Evolutionary conservation across 2,329 filamentous ascomycete genomes (phyloP).

Genomic region (Fusarium nanum): DNA sequence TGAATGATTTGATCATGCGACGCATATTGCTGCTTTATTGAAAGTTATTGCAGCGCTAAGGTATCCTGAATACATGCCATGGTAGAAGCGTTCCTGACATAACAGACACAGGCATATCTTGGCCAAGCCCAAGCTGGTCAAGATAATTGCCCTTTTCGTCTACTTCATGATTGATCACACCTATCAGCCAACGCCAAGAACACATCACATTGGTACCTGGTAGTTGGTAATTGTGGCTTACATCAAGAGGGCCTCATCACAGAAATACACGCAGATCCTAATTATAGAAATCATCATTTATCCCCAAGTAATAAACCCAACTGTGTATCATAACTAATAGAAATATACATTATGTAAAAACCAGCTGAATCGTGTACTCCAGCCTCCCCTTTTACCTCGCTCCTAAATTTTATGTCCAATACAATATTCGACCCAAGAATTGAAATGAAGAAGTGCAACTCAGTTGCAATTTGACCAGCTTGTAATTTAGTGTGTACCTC

Average conservation of each 20-base stretch:
- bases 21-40: neutral
- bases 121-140: neutral
- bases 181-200: neutral
- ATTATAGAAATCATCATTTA: neutral
- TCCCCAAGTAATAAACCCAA: neutral
- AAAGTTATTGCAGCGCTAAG: neutral
- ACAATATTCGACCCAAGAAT: neutral
- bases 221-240: neutral
- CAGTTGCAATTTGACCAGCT: constrained; percentile 1
- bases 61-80: neutral
- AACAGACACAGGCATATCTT: neutral
- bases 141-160: neutral
- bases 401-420: neutral
- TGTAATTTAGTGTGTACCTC: constrained; percentile 40
- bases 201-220: neutral
- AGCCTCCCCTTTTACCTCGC: neutral
- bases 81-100: neutral
- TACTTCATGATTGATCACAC: neutral
- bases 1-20: constrained; percentile 12
- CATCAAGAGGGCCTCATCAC: neutral
- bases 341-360: constrained; percentile 27
- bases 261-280: too few species aligned
- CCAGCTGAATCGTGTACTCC: constrained; percentile 15
- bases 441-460: neutral
- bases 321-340: neutral